A percentile compares a stretch with the other conserved stretches of the same genome.
Evolutionary conservation across 495 filamentous ascomycete species (phyloP).

Genomic region (Usnea hakonensis): DNA sequence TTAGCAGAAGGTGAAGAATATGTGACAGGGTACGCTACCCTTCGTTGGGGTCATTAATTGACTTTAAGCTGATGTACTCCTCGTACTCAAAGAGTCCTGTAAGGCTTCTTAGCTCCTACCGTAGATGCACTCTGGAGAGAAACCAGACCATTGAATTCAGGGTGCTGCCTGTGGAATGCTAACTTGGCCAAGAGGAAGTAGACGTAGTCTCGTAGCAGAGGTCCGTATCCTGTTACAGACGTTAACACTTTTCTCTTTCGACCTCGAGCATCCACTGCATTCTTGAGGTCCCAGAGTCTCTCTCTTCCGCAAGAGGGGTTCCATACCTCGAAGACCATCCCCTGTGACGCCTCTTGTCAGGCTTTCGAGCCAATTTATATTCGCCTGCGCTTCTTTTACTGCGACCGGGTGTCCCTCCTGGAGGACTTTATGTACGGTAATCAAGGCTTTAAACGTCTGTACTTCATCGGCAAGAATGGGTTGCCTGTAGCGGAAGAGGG

Average conservation of each 20-base stretch:
- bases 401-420: slow-evolving; percentile 91
- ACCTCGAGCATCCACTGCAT: neutral
- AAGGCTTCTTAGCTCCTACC: slow-evolving; percentile 19
- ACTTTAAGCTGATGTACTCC: slow-evolving; percentile 96
- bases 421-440: slow-evolving; percentile 90
- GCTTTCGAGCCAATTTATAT: slow-evolving; percentile 87
- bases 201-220: slow-evolving; percentile 90
- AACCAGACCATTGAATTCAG: slow-evolving; percentile 83
- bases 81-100: slow-evolving; percentile 89
- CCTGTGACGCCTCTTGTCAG: slow-evolving; percentile 75
- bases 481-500: slow-evolving; percentile 50
- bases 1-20: slow-evolving; percentile 20
- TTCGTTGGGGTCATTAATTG: slow-evolving; percentile 97
- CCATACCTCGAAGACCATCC: slow-evolving; percentile 71
- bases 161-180: slow-evolving; percentile 88
- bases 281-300: neutral
- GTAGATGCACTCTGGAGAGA: neutral
- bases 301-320: neutral
- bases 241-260: slow-evolving; percentile 14
- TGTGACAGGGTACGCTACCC: slow-evolving; percentile 40
- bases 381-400: slow-evolving; percentile 78
- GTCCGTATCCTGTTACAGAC: slow-evolving; percentile 63
- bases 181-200: slow-evolving; percentile 89
- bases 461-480: slow-evolving; percentile 93
- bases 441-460: slow-evolving; percentile 87